Conservation (phyloP, 768 basidiomycete genomes). For the Suillus plorans region DNA sequence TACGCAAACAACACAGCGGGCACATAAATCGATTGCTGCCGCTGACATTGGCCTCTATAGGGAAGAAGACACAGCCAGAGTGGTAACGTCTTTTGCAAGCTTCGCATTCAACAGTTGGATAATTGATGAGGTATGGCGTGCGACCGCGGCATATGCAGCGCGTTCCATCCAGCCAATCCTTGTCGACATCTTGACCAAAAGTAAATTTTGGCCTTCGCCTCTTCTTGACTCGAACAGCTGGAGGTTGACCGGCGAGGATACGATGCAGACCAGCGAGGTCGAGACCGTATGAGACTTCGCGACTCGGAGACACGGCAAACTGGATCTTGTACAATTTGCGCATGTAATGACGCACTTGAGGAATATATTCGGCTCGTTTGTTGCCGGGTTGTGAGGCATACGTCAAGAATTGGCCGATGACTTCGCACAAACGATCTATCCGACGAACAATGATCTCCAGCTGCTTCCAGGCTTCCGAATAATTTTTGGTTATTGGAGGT, state of each 20-base stretch:
- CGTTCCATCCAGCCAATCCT: slow-evolving; percentile 72
- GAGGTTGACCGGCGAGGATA: slow-evolving; percentile 68
- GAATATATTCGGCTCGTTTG: slow-evolving; percentile 73
- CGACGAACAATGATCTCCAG: slow-evolving; percentile 79
- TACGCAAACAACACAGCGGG: slow-evolving; percentile 76
- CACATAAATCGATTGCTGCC: slow-evolving; percentile 54
- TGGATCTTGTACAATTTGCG: slow-evolving; percentile 87
- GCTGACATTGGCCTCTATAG: slow-evolving; percentile 40
- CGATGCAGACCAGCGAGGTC: slow-evolving; percentile 83
- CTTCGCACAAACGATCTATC: slow-evolving; percentile 69
- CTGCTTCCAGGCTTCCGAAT: slow-evolving; percentile 79
- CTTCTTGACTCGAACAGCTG: slow-evolving; percentile 50
- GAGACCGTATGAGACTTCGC: slow-evolving; percentile 78
- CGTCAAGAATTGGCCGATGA: slow-evolving; percentile 79
- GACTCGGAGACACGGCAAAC: slow-evolving; percentile 82
- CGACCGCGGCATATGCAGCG: slow-evolving; percentile 80
- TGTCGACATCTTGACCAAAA: slow-evolving; percentile 76
- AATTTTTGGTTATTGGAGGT: slow-evolving; percentile 77
- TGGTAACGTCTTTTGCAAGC: slow-evolving; percentile 68
- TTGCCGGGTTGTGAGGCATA: slow-evolving; percentile 69
- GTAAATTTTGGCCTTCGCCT: slow-evolving; percentile 60
- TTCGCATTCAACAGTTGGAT: slow-evolving; percentile 67
- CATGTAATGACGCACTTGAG: slow-evolving; percentile 88
- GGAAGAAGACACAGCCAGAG: slow-evolving; percentile 73
- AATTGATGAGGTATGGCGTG: slow-evolving; percentile 56